Conservation (phyloP, 176 grass and related monocot species). For the Oryza australiensis region DNA sequence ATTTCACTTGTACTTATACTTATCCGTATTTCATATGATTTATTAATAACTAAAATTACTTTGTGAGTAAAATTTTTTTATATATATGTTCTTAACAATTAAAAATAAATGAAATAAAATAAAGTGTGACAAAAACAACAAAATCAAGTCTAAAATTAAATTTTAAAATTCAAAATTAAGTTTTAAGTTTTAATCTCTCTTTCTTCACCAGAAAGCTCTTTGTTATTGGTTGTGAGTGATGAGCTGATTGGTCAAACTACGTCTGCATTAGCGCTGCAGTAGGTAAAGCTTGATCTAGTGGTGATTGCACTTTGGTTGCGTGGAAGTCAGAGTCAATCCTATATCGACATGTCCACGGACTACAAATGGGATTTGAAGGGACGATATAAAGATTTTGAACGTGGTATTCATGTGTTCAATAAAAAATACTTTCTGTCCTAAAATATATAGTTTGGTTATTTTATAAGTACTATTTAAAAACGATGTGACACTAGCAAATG, state of each 20-base stretch:
- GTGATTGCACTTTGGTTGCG: neutral
- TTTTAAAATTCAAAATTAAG: neutral
- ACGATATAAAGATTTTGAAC: neutral
- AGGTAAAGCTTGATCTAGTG: neutral
- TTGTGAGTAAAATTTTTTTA: too few species aligned
- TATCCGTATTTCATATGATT: too few species aligned
- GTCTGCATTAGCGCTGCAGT: neutral
- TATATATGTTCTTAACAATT: too few species aligned
- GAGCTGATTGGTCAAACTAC: neutral
- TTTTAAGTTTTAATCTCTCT: neutral
- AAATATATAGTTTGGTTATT: too few species aligned
- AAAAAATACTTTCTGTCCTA: neutral
- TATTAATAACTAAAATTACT: too few species aligned
- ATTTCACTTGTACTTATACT: too few species aligned
- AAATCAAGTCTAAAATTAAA: too few species aligned
- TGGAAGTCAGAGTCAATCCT: slow-evolving; percentile 7
- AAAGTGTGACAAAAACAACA: too few species aligned
- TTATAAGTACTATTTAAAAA: too few species aligned
- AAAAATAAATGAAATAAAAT: too few species aligned
- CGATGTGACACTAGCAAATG: too few species aligned
- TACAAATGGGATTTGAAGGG: neutral
- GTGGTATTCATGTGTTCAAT: neutral
- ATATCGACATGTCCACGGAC: neutral
- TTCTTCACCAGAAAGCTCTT: neutral
- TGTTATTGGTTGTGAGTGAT: neutral